Base-by-base conservation (phyloP, 345 rosid genomes). In the Aquilaria sinensis region DNA sequence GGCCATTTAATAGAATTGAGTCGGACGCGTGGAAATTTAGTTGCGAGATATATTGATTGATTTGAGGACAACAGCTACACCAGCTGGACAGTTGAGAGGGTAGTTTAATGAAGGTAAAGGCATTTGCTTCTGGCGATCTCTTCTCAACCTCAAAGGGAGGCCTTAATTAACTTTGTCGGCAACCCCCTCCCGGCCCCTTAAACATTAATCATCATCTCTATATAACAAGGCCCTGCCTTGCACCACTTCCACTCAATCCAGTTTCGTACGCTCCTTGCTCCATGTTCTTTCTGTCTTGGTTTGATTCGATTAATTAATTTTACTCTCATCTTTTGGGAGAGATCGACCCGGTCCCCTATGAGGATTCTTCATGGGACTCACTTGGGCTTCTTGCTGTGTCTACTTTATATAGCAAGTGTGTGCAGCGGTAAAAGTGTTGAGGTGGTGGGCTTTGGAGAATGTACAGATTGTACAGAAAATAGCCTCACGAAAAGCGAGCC, bases 391-490 rank as follows among this genome's bases (percentile, higher is more conserved):
- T 70, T 70, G 58, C 34, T 70, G 29, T 66, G 72, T 3, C 61
- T 78, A 11, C 51, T 85, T 34, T 68, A 75, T 43, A 64, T 76
- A 3, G 60, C 74, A 6, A 70, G 68, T 53, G 66, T 74, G 70
- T 81, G 86, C 70, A 43, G 69, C 56, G 74, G 61, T 9, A 51
- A 50, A 4, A 50, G 52, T 23, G 75, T 79, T 3, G 87, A 80
- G 74, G 88, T 88, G 1, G 80, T 86, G 51, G 97, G 97, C 5
- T 15, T 47, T 34, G 90, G 85, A 41, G 88, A 88, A 77, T 86
- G 96, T 75, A 77, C 79, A 32, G 91, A 79, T 10, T 85, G 91
- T 57, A 72, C 67, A 6, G 45, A 61, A 48, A 67, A 31, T 49
- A 76, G 72, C 48, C 57, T 80, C 56, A 76, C 81, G 54, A 63